These are phyloP conservation scores for Camelina sativa DNA, from an alignment of 345 rosid genomes.

Conservation along the genomic window DNA sequence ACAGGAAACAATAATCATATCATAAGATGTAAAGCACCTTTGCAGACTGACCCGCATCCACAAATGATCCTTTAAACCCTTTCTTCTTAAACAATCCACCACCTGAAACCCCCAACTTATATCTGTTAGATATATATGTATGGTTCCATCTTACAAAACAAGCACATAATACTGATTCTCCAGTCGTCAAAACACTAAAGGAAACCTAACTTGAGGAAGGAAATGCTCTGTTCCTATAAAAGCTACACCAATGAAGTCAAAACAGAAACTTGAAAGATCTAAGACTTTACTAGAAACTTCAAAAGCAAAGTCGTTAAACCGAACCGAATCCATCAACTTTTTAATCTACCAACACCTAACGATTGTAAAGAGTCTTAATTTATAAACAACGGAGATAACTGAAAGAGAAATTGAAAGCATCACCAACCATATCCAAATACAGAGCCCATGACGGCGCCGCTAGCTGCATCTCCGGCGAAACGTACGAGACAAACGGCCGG, in stretches of 20 bases:
- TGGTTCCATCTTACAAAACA: conserved; percentile 1
- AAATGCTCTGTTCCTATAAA: background rate
- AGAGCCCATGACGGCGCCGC: conserved; percentile 90
- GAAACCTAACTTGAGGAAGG: conserved; percentile 1
- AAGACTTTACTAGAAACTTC: conserved; percentile 17
- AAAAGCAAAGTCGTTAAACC: background rate
- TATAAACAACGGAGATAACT: background rate
- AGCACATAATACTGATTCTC: conserved; percentile 8
- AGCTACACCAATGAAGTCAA: conserved; percentile 12
- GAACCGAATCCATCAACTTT: background rate
- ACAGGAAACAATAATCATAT: background rate
- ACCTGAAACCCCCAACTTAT: conserved; percentile 53
- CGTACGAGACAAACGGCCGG: conserved; percentile 74
- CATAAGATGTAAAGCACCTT: conserved; percentile 53
- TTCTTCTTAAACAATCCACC: conserved; percentile 80
- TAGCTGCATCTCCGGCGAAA: conserved; percentile 75
- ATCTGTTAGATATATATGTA: conserved; percentile 1
- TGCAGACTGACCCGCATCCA: conserved; percentile 86
- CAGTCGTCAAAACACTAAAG: conserved; percentile 15
- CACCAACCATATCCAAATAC: conserved; percentile 93
- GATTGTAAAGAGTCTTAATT: no score
- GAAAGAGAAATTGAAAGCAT: background rate
- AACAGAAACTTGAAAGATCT: background rate
- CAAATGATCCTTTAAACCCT: conserved; percentile 80
- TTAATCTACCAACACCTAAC: no score